Evolutionary conservation across 108 stramenopile genomes (phyloP).

Genomic region (Fistulifera solaris): DNA sequence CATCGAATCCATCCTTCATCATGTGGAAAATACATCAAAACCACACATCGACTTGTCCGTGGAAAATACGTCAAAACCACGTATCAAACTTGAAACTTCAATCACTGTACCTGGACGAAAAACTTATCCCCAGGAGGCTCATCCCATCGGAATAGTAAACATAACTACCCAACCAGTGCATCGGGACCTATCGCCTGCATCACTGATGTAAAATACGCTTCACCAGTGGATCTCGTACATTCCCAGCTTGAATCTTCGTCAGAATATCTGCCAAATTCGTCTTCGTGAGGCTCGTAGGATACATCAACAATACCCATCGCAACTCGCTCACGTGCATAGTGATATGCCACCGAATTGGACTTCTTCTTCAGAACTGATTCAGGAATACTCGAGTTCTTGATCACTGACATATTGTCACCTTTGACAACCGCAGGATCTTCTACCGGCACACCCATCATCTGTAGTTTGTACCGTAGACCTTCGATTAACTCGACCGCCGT

Average conservation of each 20-base stretch:
- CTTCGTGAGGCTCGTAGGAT: slow-evolving; percentile 12
- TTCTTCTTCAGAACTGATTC: slow-evolving; percentile 43
- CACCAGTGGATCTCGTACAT: too few relatives aligned
- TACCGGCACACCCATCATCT: slow-evolving; percentile 48
- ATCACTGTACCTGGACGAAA: too few relatives aligned
- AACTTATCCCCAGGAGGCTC: too few relatives aligned
- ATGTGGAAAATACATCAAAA: too few relatives aligned
- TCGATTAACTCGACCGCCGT: slow-evolving; percentile 22
- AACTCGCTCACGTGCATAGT: slow-evolving; percentile 28
- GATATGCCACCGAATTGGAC: slow-evolving; percentile 33
- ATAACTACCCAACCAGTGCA: too few relatives aligned
- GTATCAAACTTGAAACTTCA: too few relatives aligned
- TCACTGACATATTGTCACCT: slow-evolving; percentile 36
- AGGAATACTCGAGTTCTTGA: slow-evolving; percentile 19
- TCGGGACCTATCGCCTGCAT: too few relatives aligned
- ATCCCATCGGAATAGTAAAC: too few relatives aligned
- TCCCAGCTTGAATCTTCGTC: slow-evolving; percentile 16
- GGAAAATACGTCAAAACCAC: too few relatives aligned
- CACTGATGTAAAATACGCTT: too few relatives aligned
- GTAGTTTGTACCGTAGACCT: slow-evolving; percentile 43
- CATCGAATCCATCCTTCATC: too few relatives aligned
- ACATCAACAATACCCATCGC: slow-evolving; percentile 13
- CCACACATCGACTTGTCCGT: too few relatives aligned
- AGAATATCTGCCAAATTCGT: slow-evolving; percentile 36
- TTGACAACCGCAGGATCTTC: slow-evolving; percentile 17